Conservation (phyloP, 2,329 filamentous ascomycete genomes). For the Colletotrichum sp. region DNA sequence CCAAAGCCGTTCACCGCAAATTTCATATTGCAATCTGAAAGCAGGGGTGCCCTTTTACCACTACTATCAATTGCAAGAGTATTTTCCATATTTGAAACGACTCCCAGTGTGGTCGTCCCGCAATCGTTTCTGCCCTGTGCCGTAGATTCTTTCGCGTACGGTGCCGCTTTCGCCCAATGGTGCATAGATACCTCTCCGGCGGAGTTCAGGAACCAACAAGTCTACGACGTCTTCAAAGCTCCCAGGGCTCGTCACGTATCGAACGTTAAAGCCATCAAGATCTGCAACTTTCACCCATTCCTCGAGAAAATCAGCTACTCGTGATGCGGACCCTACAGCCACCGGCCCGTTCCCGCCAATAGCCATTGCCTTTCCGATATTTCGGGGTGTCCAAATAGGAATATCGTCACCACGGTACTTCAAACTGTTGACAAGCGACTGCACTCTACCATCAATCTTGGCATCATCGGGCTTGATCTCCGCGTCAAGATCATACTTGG, state of each 20-base stretch:
- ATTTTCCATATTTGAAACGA: not conserved
- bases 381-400: constrained; percentile 47
- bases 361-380: constrained; percentile 42
- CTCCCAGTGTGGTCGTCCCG: not conserved
- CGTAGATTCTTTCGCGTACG: not conserved
- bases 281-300: constrained; percentile 46
- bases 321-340: constrained; percentile 40
- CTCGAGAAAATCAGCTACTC: constrained; percentile 49
- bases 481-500: constrained; percentile 60
- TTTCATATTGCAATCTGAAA: not conserved
- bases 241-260: constrained; percentile 47
- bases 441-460: not conserved
- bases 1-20: not conserved
- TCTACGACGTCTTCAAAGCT: constrained; percentile 36
- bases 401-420: constrained; percentile 28
- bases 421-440: not conserved
- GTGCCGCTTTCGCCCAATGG: not conserved
- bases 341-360: constrained; percentile 43
- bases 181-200: constrained; percentile 23
- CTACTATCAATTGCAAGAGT: not conserved
- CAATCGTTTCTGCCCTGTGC: not conserved
- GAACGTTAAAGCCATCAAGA: constrained; percentile 46
- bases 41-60: not conserved
- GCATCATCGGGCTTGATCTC: constrained; percentile 45
- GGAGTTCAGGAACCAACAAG: constrained; percentile 31